These are phyloP conservation scores for Monosporascus sp. DNA, from an alignment of 2,329 filamentous ascomycete species.

Conservation along the genomic window DNA sequence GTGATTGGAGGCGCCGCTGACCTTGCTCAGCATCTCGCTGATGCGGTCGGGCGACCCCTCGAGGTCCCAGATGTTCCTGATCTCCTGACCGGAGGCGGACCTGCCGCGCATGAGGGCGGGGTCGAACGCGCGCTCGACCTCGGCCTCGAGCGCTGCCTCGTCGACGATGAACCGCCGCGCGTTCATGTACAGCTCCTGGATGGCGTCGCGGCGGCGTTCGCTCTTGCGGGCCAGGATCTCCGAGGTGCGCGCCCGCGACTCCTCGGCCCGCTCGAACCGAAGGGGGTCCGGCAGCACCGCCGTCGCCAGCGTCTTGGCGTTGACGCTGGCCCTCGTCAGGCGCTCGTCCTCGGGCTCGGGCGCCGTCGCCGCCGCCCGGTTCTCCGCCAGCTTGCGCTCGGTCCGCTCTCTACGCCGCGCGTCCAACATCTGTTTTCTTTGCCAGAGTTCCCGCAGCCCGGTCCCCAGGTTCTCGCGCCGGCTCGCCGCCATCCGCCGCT, in stretches of 20 bases:
- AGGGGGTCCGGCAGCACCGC: slow-evolving; percentile 55
- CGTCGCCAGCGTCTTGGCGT: slow-evolving; percentile 45
- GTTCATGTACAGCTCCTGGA: slow-evolving; percentile 87
- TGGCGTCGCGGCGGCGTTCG: slow-evolving; percentile 58
- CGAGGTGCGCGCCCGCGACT: slow-evolving; percentile 34
- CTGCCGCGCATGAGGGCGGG: slow-evolving; percentile 47
- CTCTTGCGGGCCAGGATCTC: slow-evolving; percentile 45
- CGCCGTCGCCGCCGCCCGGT: slow-evolving; percentile 48
- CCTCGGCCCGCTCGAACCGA: slow-evolving; percentile 50
- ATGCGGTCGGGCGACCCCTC: slow-evolving; percentile 42
- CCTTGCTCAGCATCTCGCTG: slow-evolving; percentile 37
- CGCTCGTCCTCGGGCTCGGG: slow-evolving; percentile 71
- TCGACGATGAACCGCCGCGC: slow-evolving; percentile 81
- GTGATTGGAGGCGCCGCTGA: slow-evolving; percentile 21
- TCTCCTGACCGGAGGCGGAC: slow-evolving; percentile 20
- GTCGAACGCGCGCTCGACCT: slow-evolving; percentile 73
- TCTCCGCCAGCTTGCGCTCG: slow-evolving; percentile 39
- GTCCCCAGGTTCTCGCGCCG: slow-evolving; percentile 68
- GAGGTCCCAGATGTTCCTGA: slow-evolving; percentile 48
- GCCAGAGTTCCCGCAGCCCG: slow-evolving; percentile 65
- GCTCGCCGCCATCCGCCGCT: slow-evolving; percentile 63
- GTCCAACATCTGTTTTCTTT: slow-evolving; percentile 51
- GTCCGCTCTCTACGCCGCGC: slow-evolving; percentile 31
- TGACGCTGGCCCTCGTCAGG: slow-evolving; percentile 65
- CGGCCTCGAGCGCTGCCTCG: slow-evolving; percentile 67